These are phyloP conservation scores for Fusarium duplospermum DNA, from an alignment of 2,329 filamentous ascomycete genomes.

Conservation along the genomic window DNA sequence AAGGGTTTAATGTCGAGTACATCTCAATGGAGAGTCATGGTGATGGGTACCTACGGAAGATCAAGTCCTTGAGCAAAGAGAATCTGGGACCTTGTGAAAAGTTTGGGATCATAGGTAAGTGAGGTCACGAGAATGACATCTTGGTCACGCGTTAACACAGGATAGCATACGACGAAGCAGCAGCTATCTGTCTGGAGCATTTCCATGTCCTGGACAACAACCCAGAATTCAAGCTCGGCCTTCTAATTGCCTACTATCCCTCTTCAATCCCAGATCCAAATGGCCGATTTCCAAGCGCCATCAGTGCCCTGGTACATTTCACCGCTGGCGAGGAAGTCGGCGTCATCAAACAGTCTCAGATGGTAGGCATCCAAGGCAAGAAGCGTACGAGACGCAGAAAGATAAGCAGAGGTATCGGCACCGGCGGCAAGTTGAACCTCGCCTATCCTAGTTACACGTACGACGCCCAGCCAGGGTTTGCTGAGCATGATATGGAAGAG, in stretches of 20 bases:
- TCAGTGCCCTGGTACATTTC: slow-evolving; percentile 56
- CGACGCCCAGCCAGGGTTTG: slow-evolving; percentile 72
- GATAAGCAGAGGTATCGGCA: slow-evolving; percentile 52
- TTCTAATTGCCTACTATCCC: slow-evolving; percentile 60
- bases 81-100: slow-evolving; percentile 55
- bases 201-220: slow-evolving; percentile 60
- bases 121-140: background rate
- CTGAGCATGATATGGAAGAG: slow-evolving; percentile 75
- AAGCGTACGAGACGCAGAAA: slow-evolving; percentile 48
- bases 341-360: slow-evolving; percentile 55
- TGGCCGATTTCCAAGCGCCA: slow-evolving; percentile 53
- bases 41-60: slow-evolving; percentile 49
- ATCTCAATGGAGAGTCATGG: slow-evolving; percentile 52
- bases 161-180: slow-evolving; percentile 58
- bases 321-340: slow-evolving; percentile 53
- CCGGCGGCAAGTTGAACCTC: slow-evolving; percentile 50
- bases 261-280: slow-evolving; percentile 57
- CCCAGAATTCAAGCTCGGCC: slow-evolving; percentile 55
- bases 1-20: slow-evolving; percentile 58
- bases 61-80: slow-evolving; percentile 48
- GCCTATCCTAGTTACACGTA: slow-evolving; percentile 57
- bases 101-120: slow-evolving; percentile 57
- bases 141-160: background rate
- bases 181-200: slow-evolving; percentile 56
- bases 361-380: slow-evolving; percentile 60